Evolutionary conservation across 768 basidiomycete species (phyloP), one percentile per base, ranked within the genome.

Genomic region (Mycena chlorophos): DNA sequence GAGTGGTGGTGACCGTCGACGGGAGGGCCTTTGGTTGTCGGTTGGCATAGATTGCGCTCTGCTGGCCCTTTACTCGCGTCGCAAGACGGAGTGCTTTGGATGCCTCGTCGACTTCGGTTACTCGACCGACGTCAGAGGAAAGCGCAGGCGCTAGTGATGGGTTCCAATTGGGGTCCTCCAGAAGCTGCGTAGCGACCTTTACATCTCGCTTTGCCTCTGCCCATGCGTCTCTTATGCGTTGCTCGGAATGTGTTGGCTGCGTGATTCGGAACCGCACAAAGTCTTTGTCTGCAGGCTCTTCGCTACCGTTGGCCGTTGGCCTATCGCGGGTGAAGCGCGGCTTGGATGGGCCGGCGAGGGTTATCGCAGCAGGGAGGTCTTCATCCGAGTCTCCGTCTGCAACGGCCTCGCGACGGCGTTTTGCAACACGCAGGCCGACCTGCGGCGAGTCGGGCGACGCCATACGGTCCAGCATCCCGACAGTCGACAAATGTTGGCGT

Each of bases 11-110:
- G 31, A 81, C 77, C 1, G 79, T 74, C 16, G 79, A 68, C 26
- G 71, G 61, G 31, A 62, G 56, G 4, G 60, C 86, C 72, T n/a
- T n/a, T 26, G 72, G 70, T 34, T 77, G 69, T 53, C 87, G 80
- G 60, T 86, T 87, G 38, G 86, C 85, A 61, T 91, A 91, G 48
- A 92, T 92, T 68, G 84, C 78, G n/a, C 90, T 91, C 65, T 83
- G 87, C 69, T 88, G 91, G 20, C 85, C 88, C 69, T 89, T 86
- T 71, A 90, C 88, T 66, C 78, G 85, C 55, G 76, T 77, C 29
- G 87, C 84, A 19, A 78, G 81, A 56, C 86, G 78, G 58, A 77
- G 82, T 2, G 86, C 87, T 61, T 83, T 84, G 37, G 75, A 79
- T n/a, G 85, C 87, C 58, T 90, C 87, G 34, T 89, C 88, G 23